These are phyloP conservation scores for Andrographis paniculata DNA, from an alignment of 305 asterid species.

Conservation along the genomic window DNA sequence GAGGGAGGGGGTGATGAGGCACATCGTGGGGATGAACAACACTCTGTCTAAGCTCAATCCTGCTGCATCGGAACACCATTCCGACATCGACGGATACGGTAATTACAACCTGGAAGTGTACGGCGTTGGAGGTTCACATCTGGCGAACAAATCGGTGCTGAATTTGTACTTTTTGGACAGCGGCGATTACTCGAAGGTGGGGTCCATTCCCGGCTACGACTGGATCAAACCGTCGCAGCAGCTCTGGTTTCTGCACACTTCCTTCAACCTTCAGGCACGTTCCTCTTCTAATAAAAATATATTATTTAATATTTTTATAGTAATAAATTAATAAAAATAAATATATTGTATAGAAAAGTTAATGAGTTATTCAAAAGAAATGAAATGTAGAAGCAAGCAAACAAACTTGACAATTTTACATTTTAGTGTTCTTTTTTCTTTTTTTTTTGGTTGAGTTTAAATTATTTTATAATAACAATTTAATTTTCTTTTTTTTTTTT, in stretches of 20 bases:
- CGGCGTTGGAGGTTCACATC: conserved; percentile 46
- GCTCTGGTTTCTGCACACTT: conserved; percentile 71
- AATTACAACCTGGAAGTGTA: conserved; percentile 86
- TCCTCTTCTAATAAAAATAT: too few relatives aligned
- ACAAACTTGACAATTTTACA: too few relatives aligned
- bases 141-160: conserved; percentile 65
- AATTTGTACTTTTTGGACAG: conserved; percentile 85
- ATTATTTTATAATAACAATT: too few relatives aligned
- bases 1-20: conserved; percentile 72
- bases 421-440: too few relatives aligned
- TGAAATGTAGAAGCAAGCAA: too few relatives aligned
- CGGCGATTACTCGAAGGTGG: conserved; percentile 84
- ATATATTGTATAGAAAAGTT: too few relatives aligned
- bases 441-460: too few relatives aligned
- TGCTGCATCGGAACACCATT: conserved; percentile 36
- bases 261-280: conserved; percentile 73
- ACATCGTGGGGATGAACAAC: conserved; percentile 63
- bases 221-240: conserved; percentile 96
- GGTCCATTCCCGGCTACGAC: conserved; percentile 78
- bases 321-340: too few relatives aligned
- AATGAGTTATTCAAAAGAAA: too few relatives aligned
- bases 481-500: too few relatives aligned
- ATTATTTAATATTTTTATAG: too few relatives aligned
- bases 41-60: conserved; percentile 68
- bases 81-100: conserved; percentile 75